Evolutionary conservation across 2,329 filamentous ascomycete species (phyloP).

Genomic region (Akanthomyces dipterigenus): DNA sequence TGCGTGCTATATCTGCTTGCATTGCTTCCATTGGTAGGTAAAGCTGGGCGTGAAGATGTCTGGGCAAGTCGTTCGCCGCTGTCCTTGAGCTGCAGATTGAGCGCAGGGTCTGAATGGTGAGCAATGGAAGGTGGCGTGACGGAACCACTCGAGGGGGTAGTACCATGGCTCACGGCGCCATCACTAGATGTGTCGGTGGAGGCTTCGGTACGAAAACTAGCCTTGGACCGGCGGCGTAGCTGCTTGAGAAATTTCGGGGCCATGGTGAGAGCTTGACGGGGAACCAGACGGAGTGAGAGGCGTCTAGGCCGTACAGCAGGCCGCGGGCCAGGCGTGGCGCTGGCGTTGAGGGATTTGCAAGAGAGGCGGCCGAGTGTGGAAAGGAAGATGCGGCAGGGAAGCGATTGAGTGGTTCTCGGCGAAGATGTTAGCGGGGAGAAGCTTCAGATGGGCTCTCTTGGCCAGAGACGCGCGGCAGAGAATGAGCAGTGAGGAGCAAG

Average conservation of each 20-base stretch:
- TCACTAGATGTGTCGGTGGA: conserved; percentile 58
- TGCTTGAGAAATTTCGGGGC: conserved; percentile 62
- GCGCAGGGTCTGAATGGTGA: conserved; percentile 57
- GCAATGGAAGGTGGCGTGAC: conserved; percentile 69
- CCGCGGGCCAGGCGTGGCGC: background rate
- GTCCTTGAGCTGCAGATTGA: conserved; percentile 54
- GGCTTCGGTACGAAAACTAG: conserved; percentile 62
- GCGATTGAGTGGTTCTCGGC: conserved; percentile 2
- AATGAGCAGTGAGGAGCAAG: background rate
- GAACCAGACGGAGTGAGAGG: background rate
- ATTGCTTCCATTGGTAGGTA: conserved; percentile 29
- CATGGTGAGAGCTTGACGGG: conserved; percentile 32
- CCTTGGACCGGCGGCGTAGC: conserved; percentile 68
- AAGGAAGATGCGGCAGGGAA: background rate
- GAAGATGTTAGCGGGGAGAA: background rate
- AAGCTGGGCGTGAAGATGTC: conserved; percentile 28
- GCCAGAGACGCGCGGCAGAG: conserved; percentile 6
- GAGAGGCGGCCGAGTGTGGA: background rate
- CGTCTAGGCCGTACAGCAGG: background rate
- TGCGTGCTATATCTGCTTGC: conserved; percentile 42
- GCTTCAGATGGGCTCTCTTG: background rate
- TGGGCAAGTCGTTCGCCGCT: conserved; percentile 19
- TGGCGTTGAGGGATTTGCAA: background rate
- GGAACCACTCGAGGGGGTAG: conserved; percentile 60
- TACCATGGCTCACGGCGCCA: conserved; percentile 49